Base-by-base conservation (phyloP, 2,329 filamentous ascomycete species). In the Claviceps cyperi region DNA sequence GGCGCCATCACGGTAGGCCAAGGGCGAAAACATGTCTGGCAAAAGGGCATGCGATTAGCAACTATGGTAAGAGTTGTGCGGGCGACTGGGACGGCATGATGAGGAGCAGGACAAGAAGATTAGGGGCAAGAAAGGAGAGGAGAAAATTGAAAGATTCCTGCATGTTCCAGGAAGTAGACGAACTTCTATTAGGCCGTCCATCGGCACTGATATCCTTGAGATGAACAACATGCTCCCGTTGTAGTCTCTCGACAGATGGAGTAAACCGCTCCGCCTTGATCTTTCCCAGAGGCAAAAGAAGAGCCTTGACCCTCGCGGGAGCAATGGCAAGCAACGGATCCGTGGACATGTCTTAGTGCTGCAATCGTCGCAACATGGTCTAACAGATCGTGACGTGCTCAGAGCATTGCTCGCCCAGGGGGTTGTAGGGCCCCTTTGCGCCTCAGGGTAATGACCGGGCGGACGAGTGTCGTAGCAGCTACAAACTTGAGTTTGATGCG, bases 271-370 rank as follows among this genome's bases (percentile, higher is more conserved):
- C 82, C 53, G 83, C 80, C 64, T 83, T 90, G 65, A 97, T 92
- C 62, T 80, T 83, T 49, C 91, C 91, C 57, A 94, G 75, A 50
- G 92, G 92, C 54, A 97, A 73, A 52, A 95, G 78, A 59, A 96
- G 78, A 55, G 84, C 87, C 71, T 86, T 86, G 63, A 97, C 81
- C 76, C 86, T 85, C 71, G 89, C 91, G 64, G 89, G 89, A 68
- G 90, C 86, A 72, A 90, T 81, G 68, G 91, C 89, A 66, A 90
- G 85, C 66, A 95, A 80, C 67, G 86, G 83, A 74, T 96, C 91
- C 70, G 86, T 77, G 71, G 79, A 83, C 89, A 94, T 94, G 17
- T 64, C 70, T 84, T 74, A 67, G 70, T 74, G 71, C 63, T 64
- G 66, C 52, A 58, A 56, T 54, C 55, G 50, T 55, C 61, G 48